Evolutionary conservation across 108 stramenopile genomes (phyloP).

Genomic region (Mayamaea pseudoterrestris): DNA sequence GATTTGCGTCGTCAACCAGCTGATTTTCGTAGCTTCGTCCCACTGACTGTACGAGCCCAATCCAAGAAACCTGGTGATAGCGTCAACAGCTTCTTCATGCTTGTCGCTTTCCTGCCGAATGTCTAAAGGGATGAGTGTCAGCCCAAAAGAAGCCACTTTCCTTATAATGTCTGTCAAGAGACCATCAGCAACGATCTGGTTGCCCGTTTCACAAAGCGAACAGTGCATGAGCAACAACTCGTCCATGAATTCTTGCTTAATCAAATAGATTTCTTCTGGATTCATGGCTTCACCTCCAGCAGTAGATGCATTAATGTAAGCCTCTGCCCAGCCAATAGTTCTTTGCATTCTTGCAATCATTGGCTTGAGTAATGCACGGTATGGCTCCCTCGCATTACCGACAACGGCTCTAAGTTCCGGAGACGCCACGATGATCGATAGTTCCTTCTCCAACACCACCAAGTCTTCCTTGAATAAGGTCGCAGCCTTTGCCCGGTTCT

Average conservation of each 20-base stretch:
- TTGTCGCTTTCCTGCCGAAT: slow-evolving; percentile 89
- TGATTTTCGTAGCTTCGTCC: slow-evolving; percentile 85
- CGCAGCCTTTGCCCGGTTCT: slow-evolving; percentile 80
- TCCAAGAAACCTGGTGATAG: slow-evolving; percentile 83
- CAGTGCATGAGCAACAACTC: slow-evolving; percentile 70
- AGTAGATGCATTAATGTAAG: neutral
- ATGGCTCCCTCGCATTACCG: slow-evolving; percentile 55
- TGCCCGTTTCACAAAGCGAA: slow-evolving; percentile 72
- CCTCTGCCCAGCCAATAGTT: slow-evolving; percentile 52
- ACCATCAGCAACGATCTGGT: slow-evolving; percentile 75
- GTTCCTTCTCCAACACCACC: slow-evolving; percentile 29
- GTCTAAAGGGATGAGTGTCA: slow-evolving; percentile 85
- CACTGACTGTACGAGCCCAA: slow-evolving; percentile 82
- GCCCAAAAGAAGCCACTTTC: slow-evolving; percentile 85
- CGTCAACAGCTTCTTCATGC: slow-evolving; percentile 89
- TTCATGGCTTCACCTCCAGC: slow-evolving; percentile 5
- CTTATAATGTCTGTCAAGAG: slow-evolving; percentile 78
- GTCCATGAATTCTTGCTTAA: slow-evolving; percentile 61
- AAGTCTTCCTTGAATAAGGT: slow-evolving; percentile 60
- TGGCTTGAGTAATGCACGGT: slow-evolving; percentile 43
- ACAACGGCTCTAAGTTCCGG: slow-evolving; percentile 38
- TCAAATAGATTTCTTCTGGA: slow-evolving; percentile 38
- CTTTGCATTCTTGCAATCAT: slow-evolving; percentile 45
- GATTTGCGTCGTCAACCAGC: slow-evolving; percentile 85
- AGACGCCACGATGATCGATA: slow-evolving; percentile 35